A percentile compares a stretch with the other conserved stretches of the same genome.
Evolutionary conservation across 1,284 basidiomycete genomes (phyloP).

Genomic region (Ceratobasidium sp.): DNA sequence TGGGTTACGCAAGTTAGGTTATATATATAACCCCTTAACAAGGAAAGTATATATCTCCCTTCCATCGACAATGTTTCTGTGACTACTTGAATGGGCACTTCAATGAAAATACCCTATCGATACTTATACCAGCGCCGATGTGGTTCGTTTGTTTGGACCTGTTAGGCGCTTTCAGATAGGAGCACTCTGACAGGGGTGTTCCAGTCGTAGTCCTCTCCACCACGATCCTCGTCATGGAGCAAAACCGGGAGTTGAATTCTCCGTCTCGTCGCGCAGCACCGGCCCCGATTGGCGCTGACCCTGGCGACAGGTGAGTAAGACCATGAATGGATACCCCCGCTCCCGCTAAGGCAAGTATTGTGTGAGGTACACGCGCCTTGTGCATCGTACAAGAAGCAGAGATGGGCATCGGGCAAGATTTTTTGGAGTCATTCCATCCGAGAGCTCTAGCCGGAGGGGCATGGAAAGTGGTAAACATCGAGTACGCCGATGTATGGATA

Average conservation of each 20-base stretch:
- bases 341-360: background rate
- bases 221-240: background rate
- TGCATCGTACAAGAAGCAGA: background rate
- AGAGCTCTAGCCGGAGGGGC: background rate
- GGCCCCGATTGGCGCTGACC: conserved; percentile 15
- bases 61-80: too few relatives aligned
- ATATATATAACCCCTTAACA: too few relatives aligned
- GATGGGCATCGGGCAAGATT: background rate
- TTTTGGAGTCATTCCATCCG: background rate
- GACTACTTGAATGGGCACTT: too few relatives aligned
- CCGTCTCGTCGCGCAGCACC: background rate
- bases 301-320: conserved; percentile 9
- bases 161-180: too few relatives aligned
- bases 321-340: background rate
- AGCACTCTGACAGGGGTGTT: background rate
- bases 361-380: conserved; percentile 2
- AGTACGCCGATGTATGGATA: too few relatives aligned
- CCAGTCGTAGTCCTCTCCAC: background rate
- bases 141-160: too few relatives aligned
- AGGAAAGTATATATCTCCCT: too few relatives aligned
- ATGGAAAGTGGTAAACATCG: background rate
- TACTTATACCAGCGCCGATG: too few relatives aligned
- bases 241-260: background rate
- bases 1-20: background rate
- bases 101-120: too few relatives aligned